Evolutionary conservation across 495 filamentous ascomycete species (phyloP).

Genomic region (Ascodesmis nigricans): DNA sequence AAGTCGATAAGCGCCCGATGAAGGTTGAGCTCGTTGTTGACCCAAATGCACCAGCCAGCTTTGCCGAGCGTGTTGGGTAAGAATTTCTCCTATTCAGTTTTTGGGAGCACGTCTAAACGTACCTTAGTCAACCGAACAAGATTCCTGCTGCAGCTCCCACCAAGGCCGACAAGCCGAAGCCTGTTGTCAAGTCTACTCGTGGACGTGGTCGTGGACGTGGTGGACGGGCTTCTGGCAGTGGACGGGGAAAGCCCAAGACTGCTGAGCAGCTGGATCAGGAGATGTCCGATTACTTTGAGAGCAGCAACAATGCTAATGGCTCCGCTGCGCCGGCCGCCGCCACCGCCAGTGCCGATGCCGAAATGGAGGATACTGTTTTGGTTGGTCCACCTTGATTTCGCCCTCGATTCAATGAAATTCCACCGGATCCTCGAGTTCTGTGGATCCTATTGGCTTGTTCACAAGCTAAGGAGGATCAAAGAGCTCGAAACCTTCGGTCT

Average conservation of each 20-base stretch:
- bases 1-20: slow-evolving; percentile 74
- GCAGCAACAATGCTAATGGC: slow-evolving; percentile 17
- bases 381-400: slow-evolving; percentile 16
- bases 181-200: slow-evolving; percentile 39
- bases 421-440: too few species aligned
- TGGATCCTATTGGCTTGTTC: too few species aligned
- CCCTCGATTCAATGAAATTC: slow-evolving; percentile 6
- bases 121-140: slow-evolving; percentile 35
- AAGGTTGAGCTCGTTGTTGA: slow-evolving; percentile 86
- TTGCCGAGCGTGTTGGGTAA: slow-evolving; percentile 73
- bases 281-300: slow-evolving; percentile 73
- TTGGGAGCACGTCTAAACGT: slow-evolving; percentile 19
- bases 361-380: slow-evolving; percentile 26
- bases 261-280: slow-evolving; percentile 81
- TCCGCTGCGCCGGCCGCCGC: slow-evolving; percentile 23
- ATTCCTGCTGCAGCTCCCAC: slow-evolving; percentile 24
- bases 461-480: too few species aligned
- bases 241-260: slow-evolving; percentile 49
- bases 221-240: slow-evolving; percentile 31
- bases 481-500: slow-evolving; percentile 1
- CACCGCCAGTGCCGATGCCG: slow-evolving; percentile 25
- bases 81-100: slow-evolving; percentile 17
- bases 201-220: slow-evolving; percentile 28
- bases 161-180: slow-evolving; percentile 40
- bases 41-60: slow-evolving; percentile 41